These are phyloP conservation scores for Marasmius oreades DNA, from an alignment of 1,284 basidiomycete species.

Conservation along the genomic window DNA sequence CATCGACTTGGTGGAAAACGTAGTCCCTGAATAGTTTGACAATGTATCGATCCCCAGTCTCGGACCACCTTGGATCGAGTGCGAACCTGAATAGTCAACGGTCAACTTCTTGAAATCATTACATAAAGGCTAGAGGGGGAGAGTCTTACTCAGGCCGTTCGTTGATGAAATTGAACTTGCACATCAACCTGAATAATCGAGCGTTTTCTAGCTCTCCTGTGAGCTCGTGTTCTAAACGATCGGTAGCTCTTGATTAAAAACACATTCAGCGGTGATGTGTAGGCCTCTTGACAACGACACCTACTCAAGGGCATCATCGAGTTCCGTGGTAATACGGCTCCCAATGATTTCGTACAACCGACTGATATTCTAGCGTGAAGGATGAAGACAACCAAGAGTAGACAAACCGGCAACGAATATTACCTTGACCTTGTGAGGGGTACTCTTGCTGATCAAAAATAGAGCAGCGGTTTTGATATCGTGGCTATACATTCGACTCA, in stretches of 20 bases:
- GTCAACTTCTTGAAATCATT: constrained; percentile 8
- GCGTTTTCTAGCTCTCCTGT: constrained; percentile 96
- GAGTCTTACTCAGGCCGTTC: constrained; percentile 87
- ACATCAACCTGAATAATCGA: constrained; percentile 85
- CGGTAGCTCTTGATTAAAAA: constrained; percentile 54
- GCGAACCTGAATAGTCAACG: constrained; percentile 69
- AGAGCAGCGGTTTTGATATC: constrained; percentile 82
- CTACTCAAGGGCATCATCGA: constrained; percentile 81
- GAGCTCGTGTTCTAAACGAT: constrained; percentile 83
- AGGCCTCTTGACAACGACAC: constrained; percentile 20
- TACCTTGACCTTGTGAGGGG: constrained; percentile 50
- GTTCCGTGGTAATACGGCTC: constrained; percentile 71
- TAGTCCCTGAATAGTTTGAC: constrained; percentile 98
- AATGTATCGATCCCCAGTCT: constrained; percentile 97
- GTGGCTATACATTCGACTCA: constrained; percentile 72
- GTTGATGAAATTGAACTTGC: constrained; percentile 98
- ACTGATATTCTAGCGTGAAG: constrained; percentile 60
- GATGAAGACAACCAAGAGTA: not conserved
- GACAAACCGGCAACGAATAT: not conserved
- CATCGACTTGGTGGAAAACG: constrained; percentile 97
- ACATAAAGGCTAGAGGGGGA: constrained; percentile 16
- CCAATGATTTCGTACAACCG: constrained; percentile 82
- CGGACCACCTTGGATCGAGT: constrained; percentile 93
- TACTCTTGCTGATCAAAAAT: constrained; percentile 77
- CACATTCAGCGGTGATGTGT: constrained; percentile 3